Evolutionary conservation across 805 yeast species (phyloP).

Genomic region (Sugiyamaella boreocaroliniensis): DNA sequence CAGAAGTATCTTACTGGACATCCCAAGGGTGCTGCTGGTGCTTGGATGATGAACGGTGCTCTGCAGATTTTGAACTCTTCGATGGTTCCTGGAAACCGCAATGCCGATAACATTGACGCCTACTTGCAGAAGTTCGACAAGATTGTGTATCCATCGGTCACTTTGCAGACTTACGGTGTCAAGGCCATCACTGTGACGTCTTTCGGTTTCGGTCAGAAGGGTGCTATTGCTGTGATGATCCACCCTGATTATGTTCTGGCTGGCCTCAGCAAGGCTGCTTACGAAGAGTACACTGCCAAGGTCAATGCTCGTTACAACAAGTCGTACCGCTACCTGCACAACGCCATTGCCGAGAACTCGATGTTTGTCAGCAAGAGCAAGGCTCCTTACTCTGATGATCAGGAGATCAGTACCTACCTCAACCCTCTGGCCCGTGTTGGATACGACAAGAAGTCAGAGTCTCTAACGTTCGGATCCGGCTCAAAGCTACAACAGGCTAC

Average conservation of each 20-base stretch:
- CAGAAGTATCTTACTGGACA: slow-evolving; percentile 99
- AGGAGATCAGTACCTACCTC: slow-evolving; percentile 85
- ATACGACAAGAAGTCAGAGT: slow-evolving; percentile 32
- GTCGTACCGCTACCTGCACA: slow-evolving; percentile 93
- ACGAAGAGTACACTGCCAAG: slow-evolving; percentile 62
- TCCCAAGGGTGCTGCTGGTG: slow-evolving; percentile 99
- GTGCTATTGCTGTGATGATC: slow-evolving; percentile 88
- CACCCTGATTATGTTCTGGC: slow-evolving; percentile 93
- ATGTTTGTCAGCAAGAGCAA: slow-evolving; percentile 89
- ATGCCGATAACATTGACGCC: slow-evolving; percentile 93
- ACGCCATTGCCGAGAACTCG: slow-evolving; percentile 83
- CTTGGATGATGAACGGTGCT: slow-evolving; percentile 99
- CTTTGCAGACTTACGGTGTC: slow-evolving; percentile 91
- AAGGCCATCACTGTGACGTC: slow-evolving; percentile 97
- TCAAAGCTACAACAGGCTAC: slow-evolving; percentile 33
- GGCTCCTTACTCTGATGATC: slow-evolving; percentile 85
- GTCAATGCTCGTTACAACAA: slow-evolving; percentile 76
- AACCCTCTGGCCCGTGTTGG: slow-evolving; percentile 87
- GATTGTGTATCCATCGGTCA: slow-evolving; percentile 89
- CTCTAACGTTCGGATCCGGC: slow-evolving; percentile 27
- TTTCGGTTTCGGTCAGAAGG: slow-evolving; percentile 99
- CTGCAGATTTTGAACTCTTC: slow-evolving; percentile 89
- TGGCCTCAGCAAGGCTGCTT: slow-evolving; percentile 63
- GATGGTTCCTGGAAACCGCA: slow-evolving; percentile 96
- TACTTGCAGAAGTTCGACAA: slow-evolving; percentile 74